Base-by-base conservation (phyloP, 2,329 filamentous ascomycete species). In the Proliferodiscus dingleyae region DNA sequence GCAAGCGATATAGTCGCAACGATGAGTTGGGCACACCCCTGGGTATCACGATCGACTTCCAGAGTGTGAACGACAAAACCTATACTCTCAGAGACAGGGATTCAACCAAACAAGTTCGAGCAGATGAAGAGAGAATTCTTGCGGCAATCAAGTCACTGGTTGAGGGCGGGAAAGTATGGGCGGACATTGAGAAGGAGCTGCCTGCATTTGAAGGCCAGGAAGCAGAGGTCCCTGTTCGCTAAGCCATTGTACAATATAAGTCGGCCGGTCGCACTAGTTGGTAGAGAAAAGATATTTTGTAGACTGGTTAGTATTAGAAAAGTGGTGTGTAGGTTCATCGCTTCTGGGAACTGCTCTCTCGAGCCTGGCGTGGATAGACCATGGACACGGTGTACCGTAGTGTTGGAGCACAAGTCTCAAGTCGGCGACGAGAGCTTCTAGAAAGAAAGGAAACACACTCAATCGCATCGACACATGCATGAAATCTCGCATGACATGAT, bases 21-120 rank as follows among this genome's bases (percentile, higher is more conserved):
- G 91, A 97, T 67, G 91, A 97, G 71, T 79, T 96, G 48, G 93
- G 91, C 61, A 97, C 93, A 36, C 89, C 91, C 6, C 83, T 96
- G 54, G 91, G 89, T 64, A 83, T 97, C 67, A 97, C 91, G 0
- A 80, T 97, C 49, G 91, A 97, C 68, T 97, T 96, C 78, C 88
- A 97, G 74, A 94, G 88, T 38, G 73, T 95, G 56, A 82, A 95
- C 68, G 89, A 96, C 66, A 80, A 80, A 64, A 86, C 85, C 6
- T 80, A 94, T 63, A 97, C 91, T 1, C 78, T 97, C 54, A 77
- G 91, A 63, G 91, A 97, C 66, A 83, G 89, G 53, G 93, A 97
- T 70, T 85, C 84, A 33, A 96, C 88, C 43, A 86, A 83, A 65
- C 91, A 97, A 71, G 89, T 97, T 47, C 85, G 93, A 50, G 87